Evolutionary conservation across 441 rosid species (phyloP).

Genomic region (Aleurites moluccanus): DNA sequence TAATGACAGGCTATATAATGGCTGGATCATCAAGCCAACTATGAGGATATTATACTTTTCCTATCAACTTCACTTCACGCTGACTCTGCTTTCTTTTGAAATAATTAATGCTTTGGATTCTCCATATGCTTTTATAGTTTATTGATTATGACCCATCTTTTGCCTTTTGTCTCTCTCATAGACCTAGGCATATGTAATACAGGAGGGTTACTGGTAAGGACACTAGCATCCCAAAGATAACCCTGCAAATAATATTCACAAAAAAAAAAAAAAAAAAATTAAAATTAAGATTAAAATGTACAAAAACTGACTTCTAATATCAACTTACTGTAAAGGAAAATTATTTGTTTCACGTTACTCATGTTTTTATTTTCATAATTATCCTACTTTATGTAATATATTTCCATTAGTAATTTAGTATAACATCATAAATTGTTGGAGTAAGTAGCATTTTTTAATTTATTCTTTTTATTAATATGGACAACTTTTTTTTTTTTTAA

Average conservation of each 20-base stretch:
- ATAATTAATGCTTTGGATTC: slow-evolving; percentile 19
- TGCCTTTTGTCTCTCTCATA: slow-evolving; percentile 30
- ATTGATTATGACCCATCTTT: not conserved
- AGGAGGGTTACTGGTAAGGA: slow-evolving; percentile 71
- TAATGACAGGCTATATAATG: slow-evolving; percentile 5
- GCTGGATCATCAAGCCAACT: slow-evolving; percentile 7
- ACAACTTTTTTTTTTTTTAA: no score
- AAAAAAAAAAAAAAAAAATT: not conserved
- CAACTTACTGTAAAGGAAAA: no score
- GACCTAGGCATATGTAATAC: slow-evolving; percentile 58
- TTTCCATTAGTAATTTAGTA: no score
- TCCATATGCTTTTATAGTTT: slow-evolving; percentile 1
- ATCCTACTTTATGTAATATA: no score
- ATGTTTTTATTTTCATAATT: no score
- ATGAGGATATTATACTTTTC: no score
- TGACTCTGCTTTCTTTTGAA: not conserved
- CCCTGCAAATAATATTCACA: slow-evolving; percentile 44
- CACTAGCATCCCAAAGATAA: slow-evolving; percentile 76
- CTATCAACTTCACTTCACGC: not conserved
- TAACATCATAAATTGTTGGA: no score
- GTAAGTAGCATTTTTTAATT: no score
- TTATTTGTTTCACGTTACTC: no score
- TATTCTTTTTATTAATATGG: no score
- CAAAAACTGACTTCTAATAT: not conserved
- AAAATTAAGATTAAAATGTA: not conserved